Evolutionary conservation across 1,284 basidiomycete genomes (phyloP).

Genomic region (Schizophyllum commune): DNA sequence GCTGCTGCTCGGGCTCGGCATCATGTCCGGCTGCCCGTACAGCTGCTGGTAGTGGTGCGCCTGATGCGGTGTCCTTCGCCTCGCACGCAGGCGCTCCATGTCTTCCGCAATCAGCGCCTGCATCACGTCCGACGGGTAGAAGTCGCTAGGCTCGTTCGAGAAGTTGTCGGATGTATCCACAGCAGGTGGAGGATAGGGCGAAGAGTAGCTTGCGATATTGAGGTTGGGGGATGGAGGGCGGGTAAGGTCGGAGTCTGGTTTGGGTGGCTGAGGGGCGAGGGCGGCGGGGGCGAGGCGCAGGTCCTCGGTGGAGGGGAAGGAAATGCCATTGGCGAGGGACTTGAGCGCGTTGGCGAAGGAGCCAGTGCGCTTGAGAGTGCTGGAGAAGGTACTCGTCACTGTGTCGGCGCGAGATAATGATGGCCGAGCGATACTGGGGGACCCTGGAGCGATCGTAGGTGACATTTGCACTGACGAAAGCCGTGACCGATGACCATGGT

Average conservation of each 20-base stretch:
- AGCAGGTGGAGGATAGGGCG: constrained; percentile 57
- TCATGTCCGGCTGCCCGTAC: constrained; percentile 1
- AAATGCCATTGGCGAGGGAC: constrained; percentile 62
- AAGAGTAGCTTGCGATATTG: constrained; percentile 66
- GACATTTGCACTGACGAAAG: constrained; percentile 45
- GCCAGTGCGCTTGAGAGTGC: constrained; percentile 69
- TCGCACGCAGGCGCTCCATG: constrained; percentile 74
- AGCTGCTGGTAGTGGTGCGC: constrained; percentile 25
- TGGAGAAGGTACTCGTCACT: constrained; percentile 53
- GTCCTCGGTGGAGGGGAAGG: constrained; percentile 57
- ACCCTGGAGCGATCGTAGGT: constrained; percentile 19
- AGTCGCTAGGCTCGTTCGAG: constrained; percentile 33
- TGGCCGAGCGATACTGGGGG: constrained; percentile 28
- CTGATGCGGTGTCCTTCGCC: constrained; percentile 41
- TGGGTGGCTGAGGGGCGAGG: constrained; percentile 17
- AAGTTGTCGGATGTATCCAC: constrained; percentile 26
- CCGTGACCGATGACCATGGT: constrained; percentile 33
- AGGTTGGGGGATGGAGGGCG: constrained; percentile 71
- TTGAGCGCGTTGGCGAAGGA: constrained; percentile 84
- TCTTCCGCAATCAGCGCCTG: constrained; percentile 87
- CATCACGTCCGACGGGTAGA: constrained; percentile 69
- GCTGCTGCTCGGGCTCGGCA: constrained; percentile 64
- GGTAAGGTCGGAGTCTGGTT: constrained; percentile 38
- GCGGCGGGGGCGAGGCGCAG: constrained; percentile 39
- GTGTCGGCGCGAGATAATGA: constrained; percentile 52